Conservation (phyloP, 257 asterid species). For the Salvia splendens region DNA sequence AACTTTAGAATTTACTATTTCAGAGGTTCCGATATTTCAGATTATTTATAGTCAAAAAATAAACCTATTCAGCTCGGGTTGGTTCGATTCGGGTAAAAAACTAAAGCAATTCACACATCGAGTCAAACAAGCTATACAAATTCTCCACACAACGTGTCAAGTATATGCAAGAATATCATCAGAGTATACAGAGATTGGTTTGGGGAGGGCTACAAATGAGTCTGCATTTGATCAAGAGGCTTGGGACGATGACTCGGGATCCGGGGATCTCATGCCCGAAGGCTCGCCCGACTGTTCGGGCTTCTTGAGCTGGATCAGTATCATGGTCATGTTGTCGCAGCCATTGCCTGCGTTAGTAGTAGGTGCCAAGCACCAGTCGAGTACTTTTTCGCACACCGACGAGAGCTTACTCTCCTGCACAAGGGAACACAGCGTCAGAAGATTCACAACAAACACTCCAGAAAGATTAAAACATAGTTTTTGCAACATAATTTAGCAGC, state of each 20-base stretch:
- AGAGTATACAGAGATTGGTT: neutral
- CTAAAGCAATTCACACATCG: neutral
- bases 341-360: conserved; percentile 76
- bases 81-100: neutral
- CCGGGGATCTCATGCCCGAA: conserved; percentile 36
- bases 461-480: too few relatives aligned
- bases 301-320: conserved; percentile 76
- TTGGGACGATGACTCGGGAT: conserved; percentile 16
- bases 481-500: neutral
- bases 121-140: conserved; percentile 9
- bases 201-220: neutral
- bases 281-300: conserved; percentile 32
- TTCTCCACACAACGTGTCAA: neutral
- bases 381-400: conserved; percentile 69
- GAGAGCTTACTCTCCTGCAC: conserved; percentile 81
- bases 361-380: conserved; percentile 84
- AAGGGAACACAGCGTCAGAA: neutral
- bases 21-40: too few relatives aligned
- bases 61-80: too few relatives aligned
- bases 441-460: neutral
- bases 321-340: conserved; percentile 97
- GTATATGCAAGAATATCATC: conserved; percentile 1
- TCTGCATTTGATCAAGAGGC: neutral
- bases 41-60: too few relatives aligned
- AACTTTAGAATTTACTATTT: too few relatives aligned